Conservation (phyloP, 2,329 filamentous ascomycete species). For the Ophiosphaerella herpotricha region DNA sequence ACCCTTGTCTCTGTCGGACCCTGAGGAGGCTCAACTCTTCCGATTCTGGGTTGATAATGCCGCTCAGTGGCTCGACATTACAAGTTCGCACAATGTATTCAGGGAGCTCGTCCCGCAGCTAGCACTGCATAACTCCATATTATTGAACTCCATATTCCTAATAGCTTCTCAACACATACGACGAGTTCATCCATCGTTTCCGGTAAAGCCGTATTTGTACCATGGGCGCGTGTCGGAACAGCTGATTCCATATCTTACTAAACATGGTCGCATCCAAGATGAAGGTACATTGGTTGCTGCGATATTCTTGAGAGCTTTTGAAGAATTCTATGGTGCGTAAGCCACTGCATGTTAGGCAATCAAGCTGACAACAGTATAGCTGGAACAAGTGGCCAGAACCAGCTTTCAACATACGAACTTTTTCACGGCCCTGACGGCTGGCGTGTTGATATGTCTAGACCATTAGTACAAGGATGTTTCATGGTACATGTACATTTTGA, state of each 20-base stretch:
- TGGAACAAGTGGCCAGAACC: conserved; percentile 18
- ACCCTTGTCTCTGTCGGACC: conserved; percentile 13
- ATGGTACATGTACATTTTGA: conserved; percentile 24
- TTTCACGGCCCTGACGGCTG: conserved; percentile 19
- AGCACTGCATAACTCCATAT: conserved; percentile 43
- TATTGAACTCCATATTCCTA: conserved; percentile 48
- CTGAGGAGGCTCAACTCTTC: conserved; percentile 18
- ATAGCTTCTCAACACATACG: conserved; percentile 47
- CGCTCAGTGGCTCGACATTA: conserved; percentile 17
- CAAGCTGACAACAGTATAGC: conserved; percentile 8
- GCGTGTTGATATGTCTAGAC: conserved; percentile 15
- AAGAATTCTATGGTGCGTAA: conserved; percentile 22
- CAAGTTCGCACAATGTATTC: conserved; percentile 16
- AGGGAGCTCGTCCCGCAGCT: conserved; percentile 14
- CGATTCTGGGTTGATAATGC: conserved; percentile 20
- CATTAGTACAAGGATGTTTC: conserved; percentile 21
- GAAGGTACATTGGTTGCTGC: conserved; percentile 22
- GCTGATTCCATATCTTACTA: conserved; percentile 21
- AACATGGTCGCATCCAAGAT: conserved; percentile 19
- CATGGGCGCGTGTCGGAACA: conserved; percentile 19
- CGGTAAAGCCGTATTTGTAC: conserved; percentile 17
- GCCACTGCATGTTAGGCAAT: background rate
- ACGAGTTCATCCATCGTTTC: conserved; percentile 21
- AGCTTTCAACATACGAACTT: conserved; percentile 20
- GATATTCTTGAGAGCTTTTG: conserved; percentile 22